Conservation (phyloP, 306 rosid genomes). For the Albizia julibrissin region DNA sequence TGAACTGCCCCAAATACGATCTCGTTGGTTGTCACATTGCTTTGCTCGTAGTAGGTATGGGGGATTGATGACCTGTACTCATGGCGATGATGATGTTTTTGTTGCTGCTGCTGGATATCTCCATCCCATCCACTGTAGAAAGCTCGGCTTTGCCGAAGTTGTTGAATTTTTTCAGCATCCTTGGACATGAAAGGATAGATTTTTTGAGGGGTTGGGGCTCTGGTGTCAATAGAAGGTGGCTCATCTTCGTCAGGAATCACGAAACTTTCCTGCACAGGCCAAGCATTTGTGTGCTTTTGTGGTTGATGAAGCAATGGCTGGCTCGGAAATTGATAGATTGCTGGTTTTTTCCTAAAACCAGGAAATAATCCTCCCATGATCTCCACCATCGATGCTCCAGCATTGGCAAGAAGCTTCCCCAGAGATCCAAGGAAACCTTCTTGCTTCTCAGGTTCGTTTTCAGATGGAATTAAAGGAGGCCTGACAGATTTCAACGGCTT, state of each 20-base stretch:
- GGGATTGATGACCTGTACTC: constrained; percentile 63
- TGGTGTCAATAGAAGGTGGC: constrained; percentile 76
- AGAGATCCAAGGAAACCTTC: constrained; percentile 83
- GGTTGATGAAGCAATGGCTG: constrained; percentile 46
- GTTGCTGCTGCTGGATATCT: constrained; percentile 53
- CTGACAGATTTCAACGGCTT: constrained; percentile 71
- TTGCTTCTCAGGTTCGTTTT: constrained; percentile 68
- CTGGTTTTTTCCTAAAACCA: constrained; percentile 52
- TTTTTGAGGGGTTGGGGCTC: constrained; percentile 84
- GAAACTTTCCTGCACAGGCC: constrained; percentile 90
- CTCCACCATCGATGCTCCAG: constrained; percentile 55
- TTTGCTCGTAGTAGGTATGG: constrained; percentile 66
- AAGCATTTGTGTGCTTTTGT: constrained; percentile 53
- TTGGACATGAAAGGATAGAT: constrained; percentile 88
- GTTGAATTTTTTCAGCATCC: constrained; percentile 79
- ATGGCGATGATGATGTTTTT: constrained; percentile 62
- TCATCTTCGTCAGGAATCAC: constrained; percentile 84
- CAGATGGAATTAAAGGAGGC: constrained; percentile 82
- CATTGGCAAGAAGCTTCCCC: constrained; percentile 64
- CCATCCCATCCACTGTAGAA: constrained; percentile 78
- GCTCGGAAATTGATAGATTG: constrained; percentile 44
- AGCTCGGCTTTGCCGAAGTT: constrained; percentile 67
- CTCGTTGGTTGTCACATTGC: constrained; percentile 64
- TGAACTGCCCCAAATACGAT: constrained; percentile 89
- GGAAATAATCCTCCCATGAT: constrained; percentile 78